Evolutionary conservation across 257 asterid genomes (phyloP), one percentile per base, ranked within the genome.

Genomic region (Perilla frutescens): DNA sequence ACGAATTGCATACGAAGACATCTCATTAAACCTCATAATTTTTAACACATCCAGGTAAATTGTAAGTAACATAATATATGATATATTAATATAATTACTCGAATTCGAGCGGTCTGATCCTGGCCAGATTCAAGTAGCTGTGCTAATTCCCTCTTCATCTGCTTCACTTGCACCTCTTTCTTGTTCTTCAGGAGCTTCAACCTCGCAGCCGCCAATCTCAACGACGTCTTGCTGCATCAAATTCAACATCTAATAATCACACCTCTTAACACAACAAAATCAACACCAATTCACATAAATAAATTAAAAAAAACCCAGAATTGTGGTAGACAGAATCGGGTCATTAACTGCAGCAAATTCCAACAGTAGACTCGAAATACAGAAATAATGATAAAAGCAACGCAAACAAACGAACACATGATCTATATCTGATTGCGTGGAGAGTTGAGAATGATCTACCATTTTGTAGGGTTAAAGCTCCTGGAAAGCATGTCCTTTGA

Each of bases 381-480:
- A 40, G 63, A 72, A 49, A n/a, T 39, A 15, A 55, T 47, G 43
- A 44, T 14, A 11, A 9, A n/a, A 2, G 6, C 4, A 45, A 40
- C 7, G 40, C 59, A 12, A 5, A 36, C 41, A 55, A 4, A 15
- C 5, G 7, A 6, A 4, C 5, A 57, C 54, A 39, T 11, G 13
- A 66, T 39, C 53, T 45, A 69, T 13, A 72, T 37, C 34, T 9
- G 68, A 67, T 62, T 8, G 29, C 12, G 14, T 8, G 72, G 9
- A 62, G 51, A 70, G 34, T 62, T 36, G 76, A 45, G 45, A 32
- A 13, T 11, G 73, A 72, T 69, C 36, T 88, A 93, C 98, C 96
- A 93, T 88, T 91, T 93, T 43, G 89, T 79, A 49, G 98, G 92
- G 66, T 91, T 88, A 85, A 93, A 93, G 90, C 94, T 85, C 88